Evolutionary conservation across 2,329 filamentous ascomycete genomes (phyloP).

Genomic region (Paracamarosporium sp.): DNA sequence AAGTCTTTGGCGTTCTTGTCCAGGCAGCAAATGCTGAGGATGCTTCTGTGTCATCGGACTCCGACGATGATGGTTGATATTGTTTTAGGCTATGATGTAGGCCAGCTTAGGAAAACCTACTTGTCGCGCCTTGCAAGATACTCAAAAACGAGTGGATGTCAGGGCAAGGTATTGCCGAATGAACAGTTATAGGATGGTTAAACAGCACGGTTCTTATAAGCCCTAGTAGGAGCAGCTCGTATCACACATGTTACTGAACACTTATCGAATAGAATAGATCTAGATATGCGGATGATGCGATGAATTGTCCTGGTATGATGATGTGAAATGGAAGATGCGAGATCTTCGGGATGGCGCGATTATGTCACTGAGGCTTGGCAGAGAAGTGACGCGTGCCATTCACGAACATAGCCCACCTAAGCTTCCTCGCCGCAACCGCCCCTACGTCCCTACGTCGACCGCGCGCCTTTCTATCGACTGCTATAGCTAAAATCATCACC

Average conservation of each 20-base stretch:
- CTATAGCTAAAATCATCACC: background rate
- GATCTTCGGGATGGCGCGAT: background rate
- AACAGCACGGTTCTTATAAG: no score
- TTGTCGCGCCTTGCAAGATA: no score
- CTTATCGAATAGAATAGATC: no score
- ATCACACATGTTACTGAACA: no score
- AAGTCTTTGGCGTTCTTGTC: background rate
- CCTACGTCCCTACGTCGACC: background rate
- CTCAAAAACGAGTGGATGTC: no score
- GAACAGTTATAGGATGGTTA: background rate
- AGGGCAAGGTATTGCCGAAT: no score
- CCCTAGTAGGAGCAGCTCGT: no score
- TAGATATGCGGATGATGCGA: background rate
- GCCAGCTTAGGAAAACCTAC: no score
- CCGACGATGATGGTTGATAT: no score
- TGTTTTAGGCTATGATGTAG: no score
- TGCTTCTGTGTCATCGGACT: background rate
- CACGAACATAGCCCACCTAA: conserved; percentile 10
- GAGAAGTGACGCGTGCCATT: conserved; percentile 7
- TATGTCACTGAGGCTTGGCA: conserved; percentile 13
- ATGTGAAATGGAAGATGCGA: background rate
- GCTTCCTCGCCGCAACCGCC: background rate
- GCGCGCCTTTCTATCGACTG: conserved; percentile 1
- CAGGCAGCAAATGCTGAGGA: background rate
- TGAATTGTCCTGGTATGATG: background rate